Percentiles rank a stretch among this genome's conserved stretches.
Conservation (phyloP, 2,329 filamentous ascomycete genomes). For the Dothiorella sarmentorum region DNA sequence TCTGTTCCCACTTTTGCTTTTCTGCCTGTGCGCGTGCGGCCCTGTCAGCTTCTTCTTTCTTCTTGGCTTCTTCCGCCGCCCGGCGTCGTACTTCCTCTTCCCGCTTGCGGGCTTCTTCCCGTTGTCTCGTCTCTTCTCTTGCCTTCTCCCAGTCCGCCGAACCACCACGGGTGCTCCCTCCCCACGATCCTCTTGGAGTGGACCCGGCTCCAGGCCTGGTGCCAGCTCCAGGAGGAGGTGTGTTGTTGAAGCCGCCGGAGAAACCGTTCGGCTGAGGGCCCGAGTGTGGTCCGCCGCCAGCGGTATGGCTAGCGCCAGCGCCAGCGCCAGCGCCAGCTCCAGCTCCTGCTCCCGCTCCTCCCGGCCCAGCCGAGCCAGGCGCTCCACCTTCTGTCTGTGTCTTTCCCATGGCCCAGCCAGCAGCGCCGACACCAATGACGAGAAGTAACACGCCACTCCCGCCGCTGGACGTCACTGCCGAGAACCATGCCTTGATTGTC, state of each 20-base stretch:
- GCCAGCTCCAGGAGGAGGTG: constrained; percentile 17
- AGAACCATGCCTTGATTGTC: constrained; percentile 69
- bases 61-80: constrained; percentile 15
- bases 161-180: constrained; percentile 21
- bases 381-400: constrained; percentile 52
- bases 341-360: constrained; percentile 27
- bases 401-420: constrained; percentile 77
- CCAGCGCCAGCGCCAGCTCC: constrained; percentile 27
- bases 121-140: constrained; percentile 61
- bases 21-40: constrained; percentile 46
- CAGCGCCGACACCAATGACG: constrained; percentile 69
- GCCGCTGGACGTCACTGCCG: constrained; percentile 62
- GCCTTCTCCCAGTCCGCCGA: constrained; percentile 62
- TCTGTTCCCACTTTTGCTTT: constrained; percentile 51
- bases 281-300: constrained; percentile 28
- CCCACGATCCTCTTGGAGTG: constrained; percentile 26
- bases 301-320: constrained; percentile 23
- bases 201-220: constrained; percentile 24
- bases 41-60: constrained; percentile 48
- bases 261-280: constrained; percentile 34
- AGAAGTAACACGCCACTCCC: constrained; percentile 71
- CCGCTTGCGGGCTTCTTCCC: constrained; percentile 57
- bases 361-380: constrained; percentile 23
- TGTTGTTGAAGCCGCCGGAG: constrained; percentile 24
- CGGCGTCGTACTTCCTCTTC: constrained; percentile 15